phyloP scores from a whole-genome alignment of 1,139 yeast genomes.

The Geotrichum armillariae region DNA sequence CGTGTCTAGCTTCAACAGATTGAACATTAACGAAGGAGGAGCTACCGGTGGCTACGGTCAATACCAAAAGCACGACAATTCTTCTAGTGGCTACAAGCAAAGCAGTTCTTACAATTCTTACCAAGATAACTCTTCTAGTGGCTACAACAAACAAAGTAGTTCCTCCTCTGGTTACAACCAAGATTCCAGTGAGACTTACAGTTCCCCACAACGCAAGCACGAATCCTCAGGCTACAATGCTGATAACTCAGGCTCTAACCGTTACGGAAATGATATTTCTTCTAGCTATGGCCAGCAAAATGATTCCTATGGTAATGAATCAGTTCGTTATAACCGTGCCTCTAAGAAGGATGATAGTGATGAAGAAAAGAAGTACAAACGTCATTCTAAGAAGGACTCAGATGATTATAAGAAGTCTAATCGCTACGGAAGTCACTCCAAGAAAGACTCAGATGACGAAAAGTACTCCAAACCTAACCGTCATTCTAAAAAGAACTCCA shows the following conservation, averaged over 20 bases:
- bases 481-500: background rate
- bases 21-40: constrained; percentile 9
- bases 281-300: background rate
- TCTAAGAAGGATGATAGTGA: constrained; percentile 9
- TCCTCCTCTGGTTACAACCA: background rate
- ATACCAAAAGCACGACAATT: background rate
- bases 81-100: background rate
- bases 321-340: background rate
- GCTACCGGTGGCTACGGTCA: constrained; percentile 2
- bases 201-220: background rate
- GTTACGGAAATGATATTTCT: background rate
- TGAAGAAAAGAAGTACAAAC: constrained; percentile 10
- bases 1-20: background rate
- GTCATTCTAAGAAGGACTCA: background rate
- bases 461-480: background rate
- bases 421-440: background rate
- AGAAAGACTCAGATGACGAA: background rate
- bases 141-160: background rate
- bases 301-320: background rate
- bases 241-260: background rate
- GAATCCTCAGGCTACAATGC: background rate
- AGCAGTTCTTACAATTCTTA: background rate
- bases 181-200: background rate
- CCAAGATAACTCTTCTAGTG: background rate
- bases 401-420: background rate